Evolutionary conservation across 2,329 filamentous ascomycete genomes (phyloP), one percentile per base, ranked within the genome.

Genomic region (Fusarium redolens): DNA sequence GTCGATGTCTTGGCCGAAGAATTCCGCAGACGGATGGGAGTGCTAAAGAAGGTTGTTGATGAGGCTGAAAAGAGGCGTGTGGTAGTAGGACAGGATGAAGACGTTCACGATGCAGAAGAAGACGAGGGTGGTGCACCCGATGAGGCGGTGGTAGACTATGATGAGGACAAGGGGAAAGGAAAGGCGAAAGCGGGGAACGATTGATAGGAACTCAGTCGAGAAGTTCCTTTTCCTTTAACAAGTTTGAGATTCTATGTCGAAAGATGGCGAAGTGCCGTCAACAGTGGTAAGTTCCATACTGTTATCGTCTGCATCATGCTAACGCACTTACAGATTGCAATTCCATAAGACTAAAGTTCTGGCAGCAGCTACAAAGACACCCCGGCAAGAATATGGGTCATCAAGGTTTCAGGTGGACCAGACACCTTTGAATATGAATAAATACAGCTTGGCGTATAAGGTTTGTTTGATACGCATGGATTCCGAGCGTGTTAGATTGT

Each of bases 11-110:
- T 92, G 44, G 78, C 90, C 4, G 86, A 87, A 20, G 87, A 90
- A 40, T 92, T 92, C 69, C 86, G 89, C 60, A 84, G 83, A 65
- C 84, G 87, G 48, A 90, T 92, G 88, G 81, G 68, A 5, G 82
- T 89, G 25, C 75, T 92, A 69, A 85, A 84, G 57, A 87, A 82
- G 74, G 85, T 91, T 5, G 85, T 89, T 13, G 84, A 84, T n/a
- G 85, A 86, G n/a, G 83, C 84, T 5, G 84, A 87, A 63, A 84
- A 83, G 55, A 83, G 85, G 58, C 80, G 82, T 59, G 78, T 79
- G 60, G 80, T 78, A 55, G 69, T 82, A 11, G 78, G 69, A 45
- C 67, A 78, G 31, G 30, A 61, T 6, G 67, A 68, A 5, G 48
- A 68, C 40, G 58, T 40, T 30, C 52, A 51, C 5, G 25, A 52